Evolutionary conservation across 2,329 filamentous ascomycete species (phyloP).

Genomic region (Incumbomyces delicatus): DNA sequence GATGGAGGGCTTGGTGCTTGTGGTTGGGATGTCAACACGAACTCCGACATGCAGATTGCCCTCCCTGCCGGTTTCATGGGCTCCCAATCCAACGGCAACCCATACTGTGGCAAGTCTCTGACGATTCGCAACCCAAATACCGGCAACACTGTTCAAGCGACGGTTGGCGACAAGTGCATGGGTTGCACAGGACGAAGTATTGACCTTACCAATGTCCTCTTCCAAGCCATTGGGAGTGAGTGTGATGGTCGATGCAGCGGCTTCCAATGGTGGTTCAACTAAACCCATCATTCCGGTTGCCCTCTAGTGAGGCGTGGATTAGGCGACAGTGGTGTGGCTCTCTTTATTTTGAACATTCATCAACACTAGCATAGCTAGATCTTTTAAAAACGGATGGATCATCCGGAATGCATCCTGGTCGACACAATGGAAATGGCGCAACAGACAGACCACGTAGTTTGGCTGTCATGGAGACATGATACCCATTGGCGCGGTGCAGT

Average conservation of each 20-base stretch:
- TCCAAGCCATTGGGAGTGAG: conserved; percentile 27
- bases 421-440: no score
- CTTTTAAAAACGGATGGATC: no score
- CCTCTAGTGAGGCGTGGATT: no score
- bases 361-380: no score
- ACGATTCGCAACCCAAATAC: conserved; percentile 44
- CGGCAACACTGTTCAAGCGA: conserved; percentile 50
- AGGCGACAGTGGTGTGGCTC: no score
- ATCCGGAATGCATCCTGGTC: no score
- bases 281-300: background rate
- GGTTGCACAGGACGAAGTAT: conserved; percentile 44
- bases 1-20: conserved; percentile 59
- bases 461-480: no score
- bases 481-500: no score
- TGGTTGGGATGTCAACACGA: conserved; percentile 51
- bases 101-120: conserved; percentile 60
- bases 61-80: conserved; percentile 58
- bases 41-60: conserved; percentile 55
- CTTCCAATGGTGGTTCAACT: conserved; percentile 34
- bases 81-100: conserved; percentile 53
- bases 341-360: no score
- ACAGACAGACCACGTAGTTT: no score
- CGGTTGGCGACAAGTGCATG: conserved; percentile 66
- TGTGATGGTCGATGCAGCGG: conserved; percentile 33
- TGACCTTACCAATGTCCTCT: conserved; percentile 27